phyloP scores from a whole-genome alignment of 805 yeast genomes.

The Saccharomycopsis selenospora region DNA sequence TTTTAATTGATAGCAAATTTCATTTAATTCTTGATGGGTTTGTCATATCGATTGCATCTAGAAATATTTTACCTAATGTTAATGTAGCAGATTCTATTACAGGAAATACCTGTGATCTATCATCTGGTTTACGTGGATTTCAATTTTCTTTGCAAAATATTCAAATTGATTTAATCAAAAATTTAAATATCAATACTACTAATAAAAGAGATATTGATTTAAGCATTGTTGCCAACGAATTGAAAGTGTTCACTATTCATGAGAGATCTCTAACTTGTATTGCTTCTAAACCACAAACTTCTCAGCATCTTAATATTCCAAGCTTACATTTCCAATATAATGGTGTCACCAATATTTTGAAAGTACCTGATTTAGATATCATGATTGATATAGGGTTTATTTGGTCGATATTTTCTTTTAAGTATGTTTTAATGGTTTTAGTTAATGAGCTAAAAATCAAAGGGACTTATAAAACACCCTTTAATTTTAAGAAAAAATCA shows the following conservation, averaged over 20 bases:
- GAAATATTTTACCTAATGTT: slow-evolving; percentile 10
- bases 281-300: background rate
- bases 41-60: slow-evolving; percentile 11
- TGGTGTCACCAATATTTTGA: background rate
- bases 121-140: slow-evolving; percentile 14
- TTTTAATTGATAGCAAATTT: background rate
- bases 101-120: background rate
- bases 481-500: background rate
- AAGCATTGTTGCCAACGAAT: background rate
- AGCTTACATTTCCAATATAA: background rate
- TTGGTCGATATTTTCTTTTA: slow-evolving; percentile 13
- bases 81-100: background rate
- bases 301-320: slow-evolving; percentile 1
- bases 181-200: slow-evolving; percentile 1
- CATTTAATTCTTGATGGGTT: slow-evolving; percentile 11
- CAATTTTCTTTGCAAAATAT: slow-evolving; percentile 2
- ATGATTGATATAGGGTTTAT: slow-evolving; percentile 8
- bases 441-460: background rate
- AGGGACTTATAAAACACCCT: background rate
- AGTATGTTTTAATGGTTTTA: background rate
- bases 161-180: background rate
- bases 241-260: slow-evolving; percentile 7
- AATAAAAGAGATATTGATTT: background rate
- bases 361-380: slow-evolving; percentile 4
- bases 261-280: slow-evolving; percentile 8